A percentile compares a stretch with the other conserved stretches of the same genome.
phyloP scores from a whole-genome alignment of 441 rosid species.

The Flueggea neowawraea region DNA sequence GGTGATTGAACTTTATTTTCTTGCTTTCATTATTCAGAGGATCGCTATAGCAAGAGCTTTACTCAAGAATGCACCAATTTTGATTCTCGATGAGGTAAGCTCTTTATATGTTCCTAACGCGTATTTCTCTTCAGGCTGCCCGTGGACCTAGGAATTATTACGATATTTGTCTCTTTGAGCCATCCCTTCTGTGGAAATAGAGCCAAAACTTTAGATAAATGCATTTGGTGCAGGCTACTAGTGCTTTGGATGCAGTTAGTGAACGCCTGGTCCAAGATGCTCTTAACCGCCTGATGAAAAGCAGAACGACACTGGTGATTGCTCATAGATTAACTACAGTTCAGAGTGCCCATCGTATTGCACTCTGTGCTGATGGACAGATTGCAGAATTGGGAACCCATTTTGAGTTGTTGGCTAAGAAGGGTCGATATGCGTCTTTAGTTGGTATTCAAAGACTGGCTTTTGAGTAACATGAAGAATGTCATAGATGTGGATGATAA shows the following conservation, averaged over 20 bases:
- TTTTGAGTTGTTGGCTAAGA: slow-evolving; percentile 57
- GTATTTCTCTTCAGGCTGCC: slow-evolving; percentile 51
- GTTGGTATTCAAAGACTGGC: slow-evolving; percentile 91
- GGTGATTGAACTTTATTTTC: slow-evolving; percentile 13
- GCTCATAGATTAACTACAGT: slow-evolving; percentile 96
- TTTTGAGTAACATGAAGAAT: slow-evolving; percentile 45
- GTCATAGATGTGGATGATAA: neutral
- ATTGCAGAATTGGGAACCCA: slow-evolving; percentile 86
- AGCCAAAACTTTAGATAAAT: neutral
- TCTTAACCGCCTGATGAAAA: slow-evolving; percentile 78
- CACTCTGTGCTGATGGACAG: slow-evolving; percentile 72
- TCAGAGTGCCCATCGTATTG: slow-evolving; percentile 86
- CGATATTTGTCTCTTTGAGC: neutral
- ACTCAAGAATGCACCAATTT: slow-evolving; percentile 79
- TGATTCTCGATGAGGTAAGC: slow-evolving; percentile 86
- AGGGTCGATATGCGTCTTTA: slow-evolving; percentile 80
- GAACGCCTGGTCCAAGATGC: slow-evolving; percentile 90
- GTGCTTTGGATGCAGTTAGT: slow-evolving; percentile 90
- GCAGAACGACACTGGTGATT: slow-evolving; percentile 82
- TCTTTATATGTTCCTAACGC: slow-evolving; percentile 9
- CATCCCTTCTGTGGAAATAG: neutral
- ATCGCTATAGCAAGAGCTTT: slow-evolving; percentile 88
- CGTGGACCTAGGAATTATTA: neutral
- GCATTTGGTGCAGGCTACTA: slow-evolving; percentile 62
- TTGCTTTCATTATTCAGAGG: slow-evolving; percentile 47